phyloP scores from a whole-genome alignment of 176 grass and related monocot species.

The Secale cereale region DNA sequence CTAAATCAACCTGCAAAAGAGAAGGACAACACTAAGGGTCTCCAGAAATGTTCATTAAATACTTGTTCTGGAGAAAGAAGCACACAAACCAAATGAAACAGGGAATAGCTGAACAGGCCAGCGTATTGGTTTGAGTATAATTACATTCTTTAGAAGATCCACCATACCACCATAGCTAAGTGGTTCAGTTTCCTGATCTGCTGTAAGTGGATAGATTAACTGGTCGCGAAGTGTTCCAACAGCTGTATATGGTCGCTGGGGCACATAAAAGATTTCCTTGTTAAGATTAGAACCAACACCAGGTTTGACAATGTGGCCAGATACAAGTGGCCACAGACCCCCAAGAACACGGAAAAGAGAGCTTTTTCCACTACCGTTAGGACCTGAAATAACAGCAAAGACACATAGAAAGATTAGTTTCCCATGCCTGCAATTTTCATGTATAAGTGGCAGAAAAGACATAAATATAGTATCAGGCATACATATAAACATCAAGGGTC shows the following conservation, averaged over 20 bases:
- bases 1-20: constrained; percentile 82
- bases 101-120: background rate
- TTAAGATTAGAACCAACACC: constrained; percentile 98
- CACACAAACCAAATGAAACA: background rate
- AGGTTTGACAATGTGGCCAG: constrained; percentile 97
- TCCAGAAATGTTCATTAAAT: background rate
- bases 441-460: background rate
- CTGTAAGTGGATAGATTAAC: constrained; percentile 90
- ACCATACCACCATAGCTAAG: constrained; percentile 80
- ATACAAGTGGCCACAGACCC: constrained; percentile 87
- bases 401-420: background rate
- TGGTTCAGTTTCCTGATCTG: constrained; percentile 82
- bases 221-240: constrained; percentile 95
- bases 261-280: constrained; percentile 99
- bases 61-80: background rate
- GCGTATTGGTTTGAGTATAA: background rate
- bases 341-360: constrained; percentile 99
- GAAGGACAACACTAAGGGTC: constrained; percentile 17
- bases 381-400: constrained; percentile 61
- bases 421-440: background rate
- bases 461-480: background rate
- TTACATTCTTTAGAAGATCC: constrained; percentile 96
- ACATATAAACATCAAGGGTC: background rate
- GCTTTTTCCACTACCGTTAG: constrained; percentile 98
- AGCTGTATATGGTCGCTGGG: constrained; percentile 94